Evolutionary conservation across 2,329 filamentous ascomycete species (phyloP), one percentile per base, ranked within the genome.

Genomic region (Fusarium pininemorale): DNA sequence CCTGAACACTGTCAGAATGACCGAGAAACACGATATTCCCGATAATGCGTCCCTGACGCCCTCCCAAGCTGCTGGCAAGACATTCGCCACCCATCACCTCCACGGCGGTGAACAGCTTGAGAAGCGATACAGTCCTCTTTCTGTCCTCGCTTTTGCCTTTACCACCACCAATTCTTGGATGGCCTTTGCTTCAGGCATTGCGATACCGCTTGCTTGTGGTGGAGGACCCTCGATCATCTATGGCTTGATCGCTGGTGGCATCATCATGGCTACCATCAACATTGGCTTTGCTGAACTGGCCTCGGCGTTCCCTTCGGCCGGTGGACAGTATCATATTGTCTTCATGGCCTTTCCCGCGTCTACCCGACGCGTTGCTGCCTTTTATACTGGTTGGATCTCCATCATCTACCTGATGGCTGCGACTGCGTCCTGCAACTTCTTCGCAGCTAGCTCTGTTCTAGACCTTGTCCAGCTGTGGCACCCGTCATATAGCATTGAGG

Each of bases 141-240:
- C 77, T 12, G 77, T 78, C 44, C 68, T 78, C 28, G 77, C 76
- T 5, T 78, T 78, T 32, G 77, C 75, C 1, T 78, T 78, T 28
- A 78, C 77, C 6, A 78, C 77, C 10, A 78, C 74, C 22, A 78
- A 78, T 28, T 78, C 77, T 1, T 78, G 77, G 77, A 71, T 77
- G 30, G 77, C 76, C 10, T 78, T 78, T 58, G 76, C 69, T 9
- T 78, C 76, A 11, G 76, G 76, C 4, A 61, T 78, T 10, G 75
- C 76, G 0, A 74, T 78, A 7, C 76, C 76, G 9, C 53, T 78
- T 18, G 72, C 76, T 6, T 78, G 75, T 24, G 77, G 76, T 6
- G 76, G 66, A n/a, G 77, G 75, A 11, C 77, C 77, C 13, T 76
- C 68, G 2, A 64, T 78, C 32, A 77, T 78, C 24, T 78, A 77